Percentiles rank a stretch among this genome's conserved stretches.
Evolutionary conservation across 2,329 filamentous ascomycete species (phyloP).

Genomic region (Orbilia quercus): DNA sequence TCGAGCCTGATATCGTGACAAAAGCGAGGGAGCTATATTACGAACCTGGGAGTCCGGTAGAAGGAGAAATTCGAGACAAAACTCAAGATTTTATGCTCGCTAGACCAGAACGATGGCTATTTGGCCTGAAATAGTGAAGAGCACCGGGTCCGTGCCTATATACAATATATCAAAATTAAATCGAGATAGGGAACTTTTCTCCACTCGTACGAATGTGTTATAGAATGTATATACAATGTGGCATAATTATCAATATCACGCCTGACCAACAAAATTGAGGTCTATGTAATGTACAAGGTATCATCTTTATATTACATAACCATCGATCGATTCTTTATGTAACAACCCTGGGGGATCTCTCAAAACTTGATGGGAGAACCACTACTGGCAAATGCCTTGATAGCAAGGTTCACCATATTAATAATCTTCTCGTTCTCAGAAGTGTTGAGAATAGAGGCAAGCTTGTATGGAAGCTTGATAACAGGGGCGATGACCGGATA

Average conservation of each 20-base stretch:
- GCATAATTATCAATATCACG: not conserved
- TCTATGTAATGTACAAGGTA: slow-evolving; percentile 23
- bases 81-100: too few relatives aligned
- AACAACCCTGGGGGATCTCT: not conserved
- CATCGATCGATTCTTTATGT: not conserved
- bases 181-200: too few relatives aligned
- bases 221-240: not conserved
- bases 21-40: too few relatives aligned
- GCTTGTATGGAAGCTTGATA: slow-evolving; percentile 52
- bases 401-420: slow-evolving; percentile 25
- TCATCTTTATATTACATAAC: not conserved
- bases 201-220: too few relatives aligned
- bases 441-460: slow-evolving; percentile 40
- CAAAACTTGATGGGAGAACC: slow-evolving; percentile 12
- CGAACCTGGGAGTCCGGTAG: too few relatives aligned
- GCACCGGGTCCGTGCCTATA: too few relatives aligned
- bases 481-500: slow-evolving; percentile 44
- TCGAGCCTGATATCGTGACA: too few relatives aligned
- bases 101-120: too few relatives aligned
- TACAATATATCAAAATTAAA: too few relatives aligned
- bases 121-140: too few relatives aligned
- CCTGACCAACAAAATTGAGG: not conserved
- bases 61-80: too few relatives aligned
- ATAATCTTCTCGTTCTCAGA: slow-evolving; percentile 46
- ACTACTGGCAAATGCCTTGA: slow-evolving; percentile 38